Evolutionary conservation across 2,329 filamentous ascomycete genomes (phyloP), one percentile per base, ranked within the genome.

Genomic region (Cladorrhinum sp.): DNA sequence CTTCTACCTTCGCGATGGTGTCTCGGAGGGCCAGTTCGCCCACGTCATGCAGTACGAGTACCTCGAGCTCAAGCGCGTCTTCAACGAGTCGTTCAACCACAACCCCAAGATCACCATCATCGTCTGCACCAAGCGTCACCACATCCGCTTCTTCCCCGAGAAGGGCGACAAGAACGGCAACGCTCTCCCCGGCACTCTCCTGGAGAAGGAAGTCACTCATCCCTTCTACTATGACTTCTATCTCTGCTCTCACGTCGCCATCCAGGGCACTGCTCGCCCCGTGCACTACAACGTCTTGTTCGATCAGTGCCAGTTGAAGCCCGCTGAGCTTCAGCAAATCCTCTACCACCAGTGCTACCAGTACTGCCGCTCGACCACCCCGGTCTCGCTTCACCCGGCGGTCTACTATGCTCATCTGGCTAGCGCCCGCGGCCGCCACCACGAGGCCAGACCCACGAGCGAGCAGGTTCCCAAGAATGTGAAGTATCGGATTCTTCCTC

Each of bases 391-490:
- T 0, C 90, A 87, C 66, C 95, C 95, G 0, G 92, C 95, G 0
- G 89, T 98, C 0, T 99, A 99, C 81, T 99, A 99, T 68, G 92
- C 96, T 0, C 95, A 99, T 75, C 76, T 99, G 65, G 92, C 93
- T 33, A 89, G 92, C 8, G 86, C 86, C 61, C 90, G 95, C 55
- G 92, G 91, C 20, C 86, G 87, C 58, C 80, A 86, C 2, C 95
- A 99, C 66, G 87, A 94, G 69, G 73, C 80, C 61, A 66, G 77
- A 2, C 70, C 77, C 0, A 72, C 78, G 0, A 81, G 78, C 16
- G 76, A 78, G 14, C 73, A 64, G 76, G 82, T 69, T 71, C 78
- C 72, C 67, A 74, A 56, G 66, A 77, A 78, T 10, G 73, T 77
- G 49, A 80, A 81, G 67, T 78, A 76, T 4, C 67, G 71, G 1